A percentile compares a stretch with the other conserved stretches of the same genome.
These are phyloP conservation scores for Fraxinus greggii DNA, from an alignment of 305 asterid species.

Conservation along the genomic window DNA sequence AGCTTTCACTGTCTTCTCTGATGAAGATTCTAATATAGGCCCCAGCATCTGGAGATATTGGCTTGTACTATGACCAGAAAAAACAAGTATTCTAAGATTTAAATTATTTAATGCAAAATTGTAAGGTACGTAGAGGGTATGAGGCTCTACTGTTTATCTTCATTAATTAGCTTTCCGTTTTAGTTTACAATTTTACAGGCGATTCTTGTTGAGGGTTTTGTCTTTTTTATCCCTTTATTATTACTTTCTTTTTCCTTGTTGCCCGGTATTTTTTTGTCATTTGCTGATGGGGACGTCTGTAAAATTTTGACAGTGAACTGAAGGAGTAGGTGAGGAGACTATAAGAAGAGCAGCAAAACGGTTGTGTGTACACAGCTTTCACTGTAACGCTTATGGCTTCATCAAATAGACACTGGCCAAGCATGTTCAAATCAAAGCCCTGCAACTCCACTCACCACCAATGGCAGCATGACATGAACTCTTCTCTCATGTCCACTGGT, in stretches of 20 bases:
- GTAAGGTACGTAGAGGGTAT: slow-evolving; percentile 35
- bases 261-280: neutral
- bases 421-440: slow-evolving; percentile 96
- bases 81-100: slow-evolving; percentile 40
- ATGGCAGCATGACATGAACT: slow-evolving; percentile 53
- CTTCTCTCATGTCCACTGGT: slow-evolving; percentile 36
- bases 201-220: slow-evolving; percentile 70
- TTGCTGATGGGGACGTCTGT: neutral
- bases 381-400: slow-evolving; percentile 53
- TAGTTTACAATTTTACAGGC: slow-evolving; percentile 56
- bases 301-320: neutral
- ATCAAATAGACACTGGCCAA: slow-evolving; percentile 98
- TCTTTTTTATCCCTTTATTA: slow-evolving; percentile 29
- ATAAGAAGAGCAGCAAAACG: neutral
- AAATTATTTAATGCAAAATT: slow-evolving; percentile 14
- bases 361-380: neutral
- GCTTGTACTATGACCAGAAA: slow-evolving; percentile 34
- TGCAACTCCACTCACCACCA: slow-evolving; percentile 49
- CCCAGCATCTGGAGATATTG: slow-evolving; percentile 47
- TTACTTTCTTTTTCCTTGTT: neutral
- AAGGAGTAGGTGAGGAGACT: neutral
- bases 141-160: slow-evolving; percentile 30
- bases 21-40: slow-evolving; percentile 53
- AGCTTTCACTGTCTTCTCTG: slow-evolving; percentile 30
- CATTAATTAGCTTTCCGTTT: slow-evolving; percentile 51